A percentile compares a stretch with the other conserved stretches of the same genome.
Conservation (phyloP, 192 early-diverging fungal species). For the Gonapodya prolifera region DNA sequence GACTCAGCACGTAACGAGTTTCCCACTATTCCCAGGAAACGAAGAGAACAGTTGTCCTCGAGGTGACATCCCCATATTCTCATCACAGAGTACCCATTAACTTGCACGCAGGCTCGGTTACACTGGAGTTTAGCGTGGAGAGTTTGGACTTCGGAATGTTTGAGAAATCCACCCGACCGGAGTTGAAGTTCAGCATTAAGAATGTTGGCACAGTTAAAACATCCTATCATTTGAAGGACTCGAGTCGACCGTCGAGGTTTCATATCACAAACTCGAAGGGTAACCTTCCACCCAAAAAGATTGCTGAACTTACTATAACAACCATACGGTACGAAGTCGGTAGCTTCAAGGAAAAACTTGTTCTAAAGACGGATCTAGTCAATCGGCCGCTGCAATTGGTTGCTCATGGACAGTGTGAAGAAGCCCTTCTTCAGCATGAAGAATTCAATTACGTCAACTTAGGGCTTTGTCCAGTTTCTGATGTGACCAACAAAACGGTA, state of each 20-base stretch:
- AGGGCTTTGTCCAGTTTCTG: slow-evolving; percentile 46
- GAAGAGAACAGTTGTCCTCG: slow-evolving; percentile 29
- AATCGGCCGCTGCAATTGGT: slow-evolving; percentile 31
- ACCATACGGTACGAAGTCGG: slow-evolving; percentile 34
- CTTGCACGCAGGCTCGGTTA: slow-evolving; percentile 39
- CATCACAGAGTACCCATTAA: slow-evolving; percentile 38
- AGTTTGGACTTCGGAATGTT: slow-evolving; percentile 52
- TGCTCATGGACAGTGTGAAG: slow-evolving; percentile 45
- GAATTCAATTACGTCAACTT: slow-evolving; percentile 42
- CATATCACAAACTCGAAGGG: slow-evolving; percentile 32
- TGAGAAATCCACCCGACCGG: slow-evolving; percentile 33
- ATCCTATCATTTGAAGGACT: slow-evolving; percentile 31
- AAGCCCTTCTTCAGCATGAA: slow-evolving; percentile 37
- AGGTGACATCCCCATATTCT: slow-evolving; percentile 43
- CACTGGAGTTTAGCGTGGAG: slow-evolving; percentile 30
- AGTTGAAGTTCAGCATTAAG: slow-evolving; percentile 22
- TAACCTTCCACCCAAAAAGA: slow-evolving; percentile 25
- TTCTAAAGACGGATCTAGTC: slow-evolving; percentile 40
- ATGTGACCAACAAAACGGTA: slow-evolving; percentile 30
- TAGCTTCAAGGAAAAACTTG: slow-evolving; percentile 31
- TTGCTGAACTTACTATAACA: slow-evolving; percentile 26
- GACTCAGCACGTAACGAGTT: no score
- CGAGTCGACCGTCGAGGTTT: slow-evolving; percentile 33
- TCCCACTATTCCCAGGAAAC: slow-evolving; percentile 14
- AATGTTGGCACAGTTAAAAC: slow-evolving; percentile 45